Percentiles rank a stretch among this genome's conserved stretches.
Evolutionary conservation across 2,329 filamentous ascomycete genomes (phyloP).

Genomic region (Botrytis byssoidea): DNA sequence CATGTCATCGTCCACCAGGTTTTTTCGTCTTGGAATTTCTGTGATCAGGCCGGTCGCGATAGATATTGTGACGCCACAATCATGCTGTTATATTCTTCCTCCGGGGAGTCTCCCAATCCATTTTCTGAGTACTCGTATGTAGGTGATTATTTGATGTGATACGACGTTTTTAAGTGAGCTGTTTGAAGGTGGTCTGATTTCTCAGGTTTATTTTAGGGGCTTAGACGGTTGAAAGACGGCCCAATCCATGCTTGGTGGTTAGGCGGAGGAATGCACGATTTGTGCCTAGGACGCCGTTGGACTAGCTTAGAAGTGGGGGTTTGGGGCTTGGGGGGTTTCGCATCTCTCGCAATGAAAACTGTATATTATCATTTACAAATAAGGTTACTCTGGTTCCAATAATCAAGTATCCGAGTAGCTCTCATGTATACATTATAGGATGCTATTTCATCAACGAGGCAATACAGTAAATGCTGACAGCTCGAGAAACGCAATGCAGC

Average conservation of each 20-base stretch:
- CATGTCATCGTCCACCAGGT: not conserved
- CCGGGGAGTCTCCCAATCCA: not conserved
- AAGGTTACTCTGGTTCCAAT: not conserved
- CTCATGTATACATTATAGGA: not conserved
- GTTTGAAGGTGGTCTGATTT: constrained; percentile 7
- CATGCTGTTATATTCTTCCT: not conserved
- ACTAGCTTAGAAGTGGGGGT: not conserved
- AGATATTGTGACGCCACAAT: not conserved
- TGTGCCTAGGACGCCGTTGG: not conserved
- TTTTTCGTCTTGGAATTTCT: too few species aligned
- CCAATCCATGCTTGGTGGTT: not conserved
- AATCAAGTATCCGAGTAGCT: not conserved
- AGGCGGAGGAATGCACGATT: not conserved
- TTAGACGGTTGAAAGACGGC: not conserved
- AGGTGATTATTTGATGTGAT: not conserved
- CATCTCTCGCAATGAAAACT: not conserved
- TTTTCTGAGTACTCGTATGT: too few species aligned
- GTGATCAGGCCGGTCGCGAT: not conserved
- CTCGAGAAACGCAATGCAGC: not conserved
- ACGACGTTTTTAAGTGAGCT: not conserved
- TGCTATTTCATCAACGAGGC: not conserved
- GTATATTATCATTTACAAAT: not conserved
- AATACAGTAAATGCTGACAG: not conserved
- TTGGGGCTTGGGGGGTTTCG: not conserved
- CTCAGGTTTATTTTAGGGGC: not conserved